Percentiles rank a stretch among this genome's conserved stretches.
Evolutionary conservation across 495 filamentous ascomycete species (phyloP).

Genomic region (Hyaloscypha variabilis): DNA sequence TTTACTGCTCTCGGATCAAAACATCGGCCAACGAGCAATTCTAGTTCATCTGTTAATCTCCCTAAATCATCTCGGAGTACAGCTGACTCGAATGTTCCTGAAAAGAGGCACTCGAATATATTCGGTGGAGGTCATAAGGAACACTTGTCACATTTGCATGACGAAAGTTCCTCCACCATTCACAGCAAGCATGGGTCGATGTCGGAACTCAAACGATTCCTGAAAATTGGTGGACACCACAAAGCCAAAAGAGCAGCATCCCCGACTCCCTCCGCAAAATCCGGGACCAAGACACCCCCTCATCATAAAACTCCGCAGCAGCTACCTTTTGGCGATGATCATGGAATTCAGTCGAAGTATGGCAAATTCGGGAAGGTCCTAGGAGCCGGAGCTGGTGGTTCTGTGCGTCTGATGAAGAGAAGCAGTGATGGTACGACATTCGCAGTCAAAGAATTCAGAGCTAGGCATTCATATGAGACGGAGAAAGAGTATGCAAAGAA

Average conservation of each 20-base stretch:
- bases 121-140: conserved; percentile 44
- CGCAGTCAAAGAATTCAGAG: conserved; percentile 95
- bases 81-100: conserved; percentile 28
- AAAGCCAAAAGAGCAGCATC: conserved; percentile 70
- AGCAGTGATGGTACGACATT: conserved; percentile 89
- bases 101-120: conserved; percentile 25
- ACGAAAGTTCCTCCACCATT: conserved; percentile 42
- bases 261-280: conserved; percentile 52
- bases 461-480: conserved; percentile 90
- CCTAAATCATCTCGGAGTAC: conserved; percentile 34
- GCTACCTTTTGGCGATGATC: conserved; percentile 93
- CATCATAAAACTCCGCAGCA: conserved; percentile 56
- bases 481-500: conserved; percentile 98
- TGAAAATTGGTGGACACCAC: conserved; percentile 67
- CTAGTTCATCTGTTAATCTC: conserved; percentile 47
- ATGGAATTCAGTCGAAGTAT: conserved; percentile 88
- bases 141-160: conserved; percentile 49
- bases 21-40: conserved; percentile 40
- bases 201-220: conserved; percentile 92
- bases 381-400: conserved; percentile 92
- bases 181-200: conserved; percentile 79
- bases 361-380: conserved; percentile 93
- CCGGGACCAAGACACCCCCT: conserved; percentile 60
- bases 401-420: conserved; percentile 91
- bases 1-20: conserved; percentile 61